Percentiles rank a stretch among this genome's conserved stretches.
These are phyloP conservation scores for Populus hybrid DNA, from an alignment of 441 rosid species.

Conservation along the genomic window DNA sequence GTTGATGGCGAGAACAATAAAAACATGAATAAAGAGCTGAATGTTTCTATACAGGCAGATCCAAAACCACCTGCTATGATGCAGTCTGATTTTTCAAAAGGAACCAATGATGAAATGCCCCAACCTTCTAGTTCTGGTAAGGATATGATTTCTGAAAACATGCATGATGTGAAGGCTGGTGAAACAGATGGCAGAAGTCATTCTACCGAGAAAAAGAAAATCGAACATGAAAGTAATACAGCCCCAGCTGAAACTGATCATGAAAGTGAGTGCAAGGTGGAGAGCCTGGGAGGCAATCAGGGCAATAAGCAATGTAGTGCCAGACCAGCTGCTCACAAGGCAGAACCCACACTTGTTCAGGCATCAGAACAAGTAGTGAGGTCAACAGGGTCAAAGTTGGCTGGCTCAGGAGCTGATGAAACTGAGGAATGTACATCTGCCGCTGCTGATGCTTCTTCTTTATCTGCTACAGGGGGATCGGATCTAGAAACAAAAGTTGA, in stretches of 20 bases:
- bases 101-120: conserved; percentile 26
- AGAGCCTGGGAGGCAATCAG: conserved; percentile 25
- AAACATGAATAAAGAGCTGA: conserved; percentile 24
- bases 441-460: background rate
- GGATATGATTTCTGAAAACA: conserved; percentile 26
- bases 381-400: conserved; percentile 34
- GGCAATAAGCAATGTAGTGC: conserved; percentile 21
- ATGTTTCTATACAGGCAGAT: conserved; percentile 20
- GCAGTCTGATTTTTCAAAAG: conserved; percentile 25
- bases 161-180: conserved; percentile 32
- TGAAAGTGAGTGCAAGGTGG: conserved; percentile 34
- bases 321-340: conserved; percentile 24
- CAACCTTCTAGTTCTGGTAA: conserved; percentile 24
- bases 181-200: conserved; percentile 25
- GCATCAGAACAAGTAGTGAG: conserved; percentile 28
- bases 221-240: conserved; percentile 24
- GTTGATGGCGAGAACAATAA: conserved; percentile 31
- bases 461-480: conserved; percentile 31
- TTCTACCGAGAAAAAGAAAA: conserved; percentile 24
- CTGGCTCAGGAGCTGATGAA: conserved; percentile 39
- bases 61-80: conserved; percentile 28
- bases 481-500: conserved; percentile 59
- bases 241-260: conserved; percentile 28
- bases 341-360: conserved; percentile 19
- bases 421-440: conserved; percentile 48